These are phyloP conservation scores for Stachybotrys elegans DNA, from an alignment of 2,329 filamentous ascomycete genomes.

Conservation along the genomic window DNA sequence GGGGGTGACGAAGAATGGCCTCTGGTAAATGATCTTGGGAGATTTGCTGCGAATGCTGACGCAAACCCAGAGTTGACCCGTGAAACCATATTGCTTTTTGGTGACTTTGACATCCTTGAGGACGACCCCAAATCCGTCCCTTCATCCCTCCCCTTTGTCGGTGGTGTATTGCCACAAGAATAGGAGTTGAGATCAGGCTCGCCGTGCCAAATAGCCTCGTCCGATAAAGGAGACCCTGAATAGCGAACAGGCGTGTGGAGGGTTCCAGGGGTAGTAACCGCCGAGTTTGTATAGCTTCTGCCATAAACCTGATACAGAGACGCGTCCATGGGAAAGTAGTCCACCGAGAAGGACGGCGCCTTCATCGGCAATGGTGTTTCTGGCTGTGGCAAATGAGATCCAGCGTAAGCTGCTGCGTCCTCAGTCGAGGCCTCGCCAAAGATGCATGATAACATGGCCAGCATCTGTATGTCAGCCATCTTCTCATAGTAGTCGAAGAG, in stretches of 20 bases:
- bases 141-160: conserved; percentile 43
- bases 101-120: conserved; percentile 54
- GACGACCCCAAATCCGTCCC: conserved; percentile 40
- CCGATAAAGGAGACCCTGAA: conserved; percentile 52
- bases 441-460: conserved; percentile 67
- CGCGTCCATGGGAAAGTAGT: conserved; percentile 59
- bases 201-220: conserved; percentile 46
- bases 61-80: conserved; percentile 51
- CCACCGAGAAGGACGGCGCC: conserved; percentile 60
- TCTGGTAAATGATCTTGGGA: conserved; percentile 41
- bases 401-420: conserved; percentile 52
- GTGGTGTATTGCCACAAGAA: conserved; percentile 58
- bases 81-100: conserved; percentile 47
- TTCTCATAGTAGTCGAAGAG: conserved; percentile 61
- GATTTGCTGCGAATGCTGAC: conserved; percentile 49
- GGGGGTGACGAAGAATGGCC: conserved; percentile 39
- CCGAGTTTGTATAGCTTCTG: conserved; percentile 49
- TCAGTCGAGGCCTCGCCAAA: conserved; percentile 57
- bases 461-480: conserved; percentile 62
- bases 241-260: conserved; percentile 50
- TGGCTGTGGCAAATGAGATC: conserved; percentile 50
- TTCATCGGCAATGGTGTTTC: conserved; percentile 62
- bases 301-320: conserved; percentile 47
- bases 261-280: conserved; percentile 52
- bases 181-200: conserved; percentile 54